These are phyloP conservation scores for Mycena rosella DNA, from an alignment of 768 basidiomycete species.

Conservation along the genomic window DNA sequence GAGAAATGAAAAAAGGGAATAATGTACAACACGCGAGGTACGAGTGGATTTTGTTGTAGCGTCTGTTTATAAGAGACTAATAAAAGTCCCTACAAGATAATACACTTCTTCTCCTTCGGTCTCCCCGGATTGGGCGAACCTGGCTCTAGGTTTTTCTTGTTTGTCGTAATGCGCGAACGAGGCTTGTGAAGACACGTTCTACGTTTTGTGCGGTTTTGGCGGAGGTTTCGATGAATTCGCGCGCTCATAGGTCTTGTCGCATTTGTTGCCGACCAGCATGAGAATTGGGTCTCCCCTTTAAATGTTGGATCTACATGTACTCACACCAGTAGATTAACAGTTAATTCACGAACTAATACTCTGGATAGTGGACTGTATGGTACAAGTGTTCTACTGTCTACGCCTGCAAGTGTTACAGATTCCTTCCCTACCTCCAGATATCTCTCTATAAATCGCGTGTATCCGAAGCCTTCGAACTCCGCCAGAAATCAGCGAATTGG, in stretches of 20 bases:
- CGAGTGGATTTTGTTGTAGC: too few species aligned
- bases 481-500: too few species aligned
- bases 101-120: slow-evolving; percentile 69
- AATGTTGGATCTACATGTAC: too few species aligned
- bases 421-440: too few species aligned
- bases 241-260: slow-evolving; percentile 90
- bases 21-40: too few species aligned
- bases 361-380: not conserved
- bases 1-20: slow-evolving; percentile 66
- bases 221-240: slow-evolving; percentile 96
- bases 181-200: slow-evolving; percentile 88
- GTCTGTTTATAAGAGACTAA: slow-evolving; percentile 70
- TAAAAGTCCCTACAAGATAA: slow-evolving; percentile 84
- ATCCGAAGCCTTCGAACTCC: too few species aligned
- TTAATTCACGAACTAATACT: slow-evolving; percentile 19
- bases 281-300: slow-evolving; percentile 88
- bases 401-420: too few species aligned
- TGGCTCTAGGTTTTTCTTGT: slow-evolving; percentile 70
- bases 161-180: slow-evolving; percentile 86
- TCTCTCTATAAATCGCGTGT: too few species aligned
- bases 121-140: slow-evolving; percentile 54
- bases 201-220: slow-evolving; percentile 96
- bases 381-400: too few species aligned
- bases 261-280: slow-evolving; percentile 97
- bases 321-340: too few species aligned